Percentiles rank a stretch among this genome's conserved stretches.
Evolutionary conservation across 495 filamentous ascomycete species (phyloP).

Genomic region (Staphylotrichum longicolle): DNA sequence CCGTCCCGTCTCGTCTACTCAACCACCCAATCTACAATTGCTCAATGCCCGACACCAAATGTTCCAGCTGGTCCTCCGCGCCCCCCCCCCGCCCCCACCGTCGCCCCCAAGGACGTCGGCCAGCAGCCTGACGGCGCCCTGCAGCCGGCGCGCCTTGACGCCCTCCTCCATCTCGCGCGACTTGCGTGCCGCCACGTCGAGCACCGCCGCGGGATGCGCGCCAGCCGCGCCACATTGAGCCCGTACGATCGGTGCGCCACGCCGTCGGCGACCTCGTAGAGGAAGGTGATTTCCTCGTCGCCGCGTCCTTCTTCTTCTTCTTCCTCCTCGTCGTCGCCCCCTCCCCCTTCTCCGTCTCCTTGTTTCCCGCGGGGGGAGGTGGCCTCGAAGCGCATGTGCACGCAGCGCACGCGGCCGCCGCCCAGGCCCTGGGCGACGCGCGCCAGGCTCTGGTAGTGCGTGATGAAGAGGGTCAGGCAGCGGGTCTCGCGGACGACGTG

Average conservation of each 20-base stretch:
- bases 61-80: conserved; percentile 41
- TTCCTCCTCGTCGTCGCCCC: conserved; percentile 20
- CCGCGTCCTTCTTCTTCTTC: conserved; percentile 41
- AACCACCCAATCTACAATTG: conserved; percentile 35
- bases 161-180: conserved; percentile 76
- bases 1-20: too few species aligned
- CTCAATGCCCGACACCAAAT: conserved; percentile 50
- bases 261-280: conserved; percentile 81
- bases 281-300: conserved; percentile 68
- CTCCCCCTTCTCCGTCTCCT: too few species aligned
- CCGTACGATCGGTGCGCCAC: conserved; percentile 93
- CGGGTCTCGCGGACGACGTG: conserved; percentile 71
- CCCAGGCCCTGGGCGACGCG: conserved; percentile 65
- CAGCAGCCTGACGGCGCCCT: conserved; percentile 49
- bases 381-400: conserved; percentile 81
- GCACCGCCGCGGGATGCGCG: conserved; percentile 72
- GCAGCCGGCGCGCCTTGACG: conserved; percentile 57
- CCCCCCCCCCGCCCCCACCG: conserved; percentile 5
- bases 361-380: background rate
- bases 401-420: conserved; percentile 62
- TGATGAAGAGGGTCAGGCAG: conserved; percentile 89
- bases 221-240: conserved; percentile 86
- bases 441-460: conserved; percentile 88
- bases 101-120: conserved; percentile 34
- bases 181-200: conserved; percentile 76